Evolutionary conservation across 1,284 basidiomycete genomes (phyloP), one percentile per base, ranked within the genome.

Genomic region (Heterobasidion irregulare): DNA sequence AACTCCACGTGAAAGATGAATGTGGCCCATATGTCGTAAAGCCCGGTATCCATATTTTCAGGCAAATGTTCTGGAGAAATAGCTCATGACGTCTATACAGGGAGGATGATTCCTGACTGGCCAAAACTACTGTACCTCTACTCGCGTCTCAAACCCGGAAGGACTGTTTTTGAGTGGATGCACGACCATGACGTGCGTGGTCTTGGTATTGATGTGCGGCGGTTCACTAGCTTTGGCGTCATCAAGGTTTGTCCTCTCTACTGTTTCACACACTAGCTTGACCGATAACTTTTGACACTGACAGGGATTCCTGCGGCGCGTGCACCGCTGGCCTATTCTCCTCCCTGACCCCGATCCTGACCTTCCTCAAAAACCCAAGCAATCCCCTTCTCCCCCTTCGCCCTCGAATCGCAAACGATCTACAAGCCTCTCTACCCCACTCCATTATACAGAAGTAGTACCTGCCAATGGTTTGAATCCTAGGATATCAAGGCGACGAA

Each of bases 141-240:
- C 69, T 89, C 94, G 13, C 78, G 89, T 45, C 74, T 99, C n/a
- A 83, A 84, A 58, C 84, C 91, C 0, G 93, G 93, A 2, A 82
- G 84, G 57, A 94, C 92, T 0, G 78, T 99, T 2, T 80, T 84
- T 48, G 84, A 93, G 52, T 99, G 97, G 96, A 91, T 94, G 75
- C 85, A 93, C 61, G 77, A 78, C 46, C 78, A 93, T 64, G 75
- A 86, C 33, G 81, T 94, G 3, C 76, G 84, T 51, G 72, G 76
- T 7, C 71, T 88, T 16, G 91, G 89, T 1, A 88, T 99, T 55
- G 97, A 99, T 67, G 82, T 93, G 8, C 82, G 96, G 6, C 82
- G 97, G 13, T 97, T 99, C 68, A 87, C 94, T n/a, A 94, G 90
- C 59, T 99, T 99, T 65, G 97, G 96, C 12, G 89, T 98, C n/a